Conservation (phyloP, 2,329 filamentous ascomycete species). For the Epichloe hybrida region DNA sequence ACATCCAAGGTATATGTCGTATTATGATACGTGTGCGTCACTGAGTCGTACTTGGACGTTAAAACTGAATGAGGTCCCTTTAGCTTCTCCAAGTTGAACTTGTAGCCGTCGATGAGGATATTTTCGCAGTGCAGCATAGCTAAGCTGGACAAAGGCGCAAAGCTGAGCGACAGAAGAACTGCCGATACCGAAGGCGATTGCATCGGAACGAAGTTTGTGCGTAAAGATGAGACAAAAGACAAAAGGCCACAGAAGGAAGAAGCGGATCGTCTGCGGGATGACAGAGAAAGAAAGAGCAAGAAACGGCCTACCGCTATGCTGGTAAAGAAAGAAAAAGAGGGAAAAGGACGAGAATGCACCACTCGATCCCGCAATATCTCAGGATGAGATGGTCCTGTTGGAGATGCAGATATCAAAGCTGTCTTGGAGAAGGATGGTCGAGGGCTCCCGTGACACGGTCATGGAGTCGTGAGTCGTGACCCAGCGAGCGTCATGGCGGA, state of each 20-base stretch:
- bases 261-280: neutral
- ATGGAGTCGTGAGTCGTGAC: conserved; percentile 9
- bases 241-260: neutral
- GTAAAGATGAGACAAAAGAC: neutral
- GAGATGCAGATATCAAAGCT: conserved; percentile 8
- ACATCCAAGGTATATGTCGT: conserved; percentile 74
- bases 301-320: neutral
- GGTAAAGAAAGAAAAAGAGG: neutral
- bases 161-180: conserved; percentile 23
- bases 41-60: conserved; percentile 38
- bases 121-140: conserved; percentile 49
- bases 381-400: conserved; percentile 17
- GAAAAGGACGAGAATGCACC: neutral
- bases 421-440: conserved; percentile 9
- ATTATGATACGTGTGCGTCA: conserved; percentile 41
- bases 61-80: conserved; percentile 57
- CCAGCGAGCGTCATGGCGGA: conserved; percentile 16
- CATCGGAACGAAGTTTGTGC: conserved; percentile 18
- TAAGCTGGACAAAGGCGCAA: conserved; percentile 24
- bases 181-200: conserved; percentile 24
- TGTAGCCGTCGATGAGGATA: conserved; percentile 42
- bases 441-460: conserved; percentile 6
- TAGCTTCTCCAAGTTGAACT: conserved; percentile 51
- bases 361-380: neutral
- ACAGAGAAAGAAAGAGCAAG: neutral